Evolutionary conservation across 2,329 filamentous ascomycete species (phyloP), one percentile per base, ranked within the genome.

Genomic region (Juglanconis juglandina): DNA sequence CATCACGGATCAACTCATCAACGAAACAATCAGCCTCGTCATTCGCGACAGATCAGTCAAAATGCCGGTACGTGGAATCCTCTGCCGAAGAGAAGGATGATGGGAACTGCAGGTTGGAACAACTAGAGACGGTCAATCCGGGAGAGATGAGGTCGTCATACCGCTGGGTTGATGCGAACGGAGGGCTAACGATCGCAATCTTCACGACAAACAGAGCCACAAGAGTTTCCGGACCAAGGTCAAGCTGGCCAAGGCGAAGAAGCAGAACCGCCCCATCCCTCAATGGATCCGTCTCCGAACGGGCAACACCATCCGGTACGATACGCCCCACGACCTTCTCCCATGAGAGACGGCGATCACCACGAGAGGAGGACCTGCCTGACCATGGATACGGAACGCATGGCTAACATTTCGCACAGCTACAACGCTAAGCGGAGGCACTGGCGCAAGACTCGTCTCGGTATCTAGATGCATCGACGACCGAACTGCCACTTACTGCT

Each of bases 181-280:
- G 50, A 53, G 53, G 49, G 59, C 59, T 55, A 37, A 63, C 56
- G 30, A 51, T 44, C 42, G 44, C 53, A 42, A 61, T 49, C 61
- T 57, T 56, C 35, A 47, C 60, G 65, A n/a, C 62, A 50, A 53
- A 77, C 79, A 98, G 94, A 94, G 90, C 89, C 92, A 99, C 86
- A 99, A 99, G 90, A 91, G 93, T 79, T 99, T 99, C 92, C 91
- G 93, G 81, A 97, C 93, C 83, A 99, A 99, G 93, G 90, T 96
- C 83, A 99, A 99, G 95, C 92, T 99, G 85, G 95, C 95, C 79
- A 97, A 94, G 87, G 95, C 95, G 79, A 94, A 98, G 87, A 98
- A 96, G 89, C 94, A 98, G 87, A 99, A 99, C 90, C 90, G 95
- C 80, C 95, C 95, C 73, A 97, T 99, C 79, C 95, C 95, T 70